Base-by-base conservation (phyloP, 1,284 basidiomycete species). In the Marasmius tenuissimus region DNA sequence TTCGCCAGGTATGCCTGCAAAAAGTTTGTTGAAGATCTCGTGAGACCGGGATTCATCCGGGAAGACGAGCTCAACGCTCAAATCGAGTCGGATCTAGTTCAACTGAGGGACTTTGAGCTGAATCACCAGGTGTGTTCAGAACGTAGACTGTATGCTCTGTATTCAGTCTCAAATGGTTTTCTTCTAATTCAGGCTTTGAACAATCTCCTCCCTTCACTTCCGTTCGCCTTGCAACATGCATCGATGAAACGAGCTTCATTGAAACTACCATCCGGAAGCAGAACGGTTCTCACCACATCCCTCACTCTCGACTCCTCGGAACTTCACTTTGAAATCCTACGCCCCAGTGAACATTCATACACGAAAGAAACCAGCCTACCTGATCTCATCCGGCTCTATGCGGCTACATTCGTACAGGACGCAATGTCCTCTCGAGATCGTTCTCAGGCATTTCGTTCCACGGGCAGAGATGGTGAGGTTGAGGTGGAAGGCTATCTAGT, bases 1-100 rank as follows among this genome's bases (percentile, higher is more conserved):
- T 54, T 54, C 35, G 38, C 38, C 35, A 37, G 52, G 38, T 54
- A 54, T 54, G 52, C 52, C n/a, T 54, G 33, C 34, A 54, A 38
- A n/a, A 54, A 20, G 20, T 38, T 54, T 14, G n/a, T 54, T 37
- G 35, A 37, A 3, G 34, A 54, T 38, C 38, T 54, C 34, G n/a
- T 37, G 34, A 34, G 12, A 12, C 14, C 34, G n/a, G 52, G 52
- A 14, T 6, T 35, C 5, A 1, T 38, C n/a, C n/a, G 33, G 9
- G 50, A 54, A 37, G 37, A 54, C 12, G 35, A 38, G 7, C 37
- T 54, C 34, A 34, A 54, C 38, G 34, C 34, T 35, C 52, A 54
- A 35, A 54, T 37, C 4, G 34, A 54, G 52, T 37, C 52, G 52
- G 52, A 37, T 9, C 9, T 34, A n/a, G 37, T 54, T 16, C 37